Evolutionary conservation across 2,329 filamentous ascomycete species (phyloP).

Genomic region (Orbilia oligospora): DNA sequence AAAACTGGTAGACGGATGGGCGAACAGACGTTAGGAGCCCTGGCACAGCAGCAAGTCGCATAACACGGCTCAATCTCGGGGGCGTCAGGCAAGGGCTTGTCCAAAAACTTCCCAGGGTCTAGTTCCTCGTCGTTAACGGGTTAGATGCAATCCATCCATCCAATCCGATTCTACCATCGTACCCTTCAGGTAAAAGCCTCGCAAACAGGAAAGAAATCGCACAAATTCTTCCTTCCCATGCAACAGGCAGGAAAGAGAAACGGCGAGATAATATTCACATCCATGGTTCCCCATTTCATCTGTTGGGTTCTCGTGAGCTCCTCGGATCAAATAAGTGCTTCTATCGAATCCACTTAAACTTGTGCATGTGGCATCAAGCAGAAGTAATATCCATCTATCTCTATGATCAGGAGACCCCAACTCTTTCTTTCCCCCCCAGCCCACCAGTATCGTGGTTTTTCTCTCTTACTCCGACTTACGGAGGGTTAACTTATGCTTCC

Average conservation of each 20-base stretch:
- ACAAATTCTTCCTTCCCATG: too few species aligned
- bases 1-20: not conserved
- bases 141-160: conserved; percentile 3
- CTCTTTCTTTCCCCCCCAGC: not conserved
- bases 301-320: conserved; percentile 15
- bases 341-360: not conserved
- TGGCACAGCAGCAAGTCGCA: conserved; percentile 8
- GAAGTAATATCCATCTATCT: not conserved
- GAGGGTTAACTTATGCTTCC: conserved; percentile 3
- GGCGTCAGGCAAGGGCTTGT: conserved; percentile 16
- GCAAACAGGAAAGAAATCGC: conserved; percentile 23
- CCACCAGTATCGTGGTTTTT: not conserved
- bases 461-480: conserved; percentile 17
- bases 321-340: not conserved
- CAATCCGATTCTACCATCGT: not conserved
- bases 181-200: not conserved
- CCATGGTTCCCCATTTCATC: not conserved
- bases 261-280: not conserved
- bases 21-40: too few species aligned
- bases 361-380: not conserved
- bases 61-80: conserved; percentile 19
- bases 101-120: conserved; percentile 8
- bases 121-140: not conserved
- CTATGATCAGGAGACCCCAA: conserved; percentile 3
- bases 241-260: not conserved